A percentile compares a stretch with the other conserved stretches of the same genome.
Evolutionary conservation across 257 asterid genomes (phyloP).

Genomic region (Fraxinus quadrangulata): DNA sequence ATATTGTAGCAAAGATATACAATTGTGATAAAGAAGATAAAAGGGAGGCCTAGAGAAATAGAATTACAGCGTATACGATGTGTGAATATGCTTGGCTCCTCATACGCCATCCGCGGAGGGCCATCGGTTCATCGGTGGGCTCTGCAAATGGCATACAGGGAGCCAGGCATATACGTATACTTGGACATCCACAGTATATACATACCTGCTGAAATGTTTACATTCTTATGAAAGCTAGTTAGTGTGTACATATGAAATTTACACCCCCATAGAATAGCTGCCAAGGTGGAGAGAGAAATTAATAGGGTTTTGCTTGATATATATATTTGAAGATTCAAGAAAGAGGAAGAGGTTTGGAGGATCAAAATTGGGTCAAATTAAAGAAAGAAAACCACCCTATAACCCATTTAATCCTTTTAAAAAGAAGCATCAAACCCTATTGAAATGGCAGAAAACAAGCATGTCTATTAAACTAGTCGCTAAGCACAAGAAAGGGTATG

Average conservation of each 20-base stretch:
- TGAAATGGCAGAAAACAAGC: slow-evolving; percentile 25
- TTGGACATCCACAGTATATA: background rate
- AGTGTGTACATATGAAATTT: background rate
- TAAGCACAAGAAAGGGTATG: slow-evolving; percentile 11
- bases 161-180: slow-evolving; percentile 75
- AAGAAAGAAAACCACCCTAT: slow-evolving; percentile 1
- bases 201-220: no score
- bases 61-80: slow-evolving; percentile 14
- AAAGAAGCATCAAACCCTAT: background rate
- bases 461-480: slow-evolving; percentile 4
- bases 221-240: background rate
- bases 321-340: slow-evolving; percentile 2
- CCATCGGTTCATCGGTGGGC: slow-evolving; percentile 51
- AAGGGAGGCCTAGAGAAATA: background rate
- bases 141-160: slow-evolving; percentile 97
- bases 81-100: slow-evolving; percentile 88
- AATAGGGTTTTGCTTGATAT: background rate
- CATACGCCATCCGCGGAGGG: slow-evolving; percentile 85
- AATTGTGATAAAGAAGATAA: background rate
- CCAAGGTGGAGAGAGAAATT: background rate
- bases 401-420: background rate
- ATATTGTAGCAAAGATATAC: background rate
- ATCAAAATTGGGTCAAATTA: slow-evolving; percentile 40
- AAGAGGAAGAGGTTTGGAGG: slow-evolving; percentile 29
- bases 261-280: background rate